Conservation (phyloP, 139 green algal species). For the Nannochloris sp. region DNA sequence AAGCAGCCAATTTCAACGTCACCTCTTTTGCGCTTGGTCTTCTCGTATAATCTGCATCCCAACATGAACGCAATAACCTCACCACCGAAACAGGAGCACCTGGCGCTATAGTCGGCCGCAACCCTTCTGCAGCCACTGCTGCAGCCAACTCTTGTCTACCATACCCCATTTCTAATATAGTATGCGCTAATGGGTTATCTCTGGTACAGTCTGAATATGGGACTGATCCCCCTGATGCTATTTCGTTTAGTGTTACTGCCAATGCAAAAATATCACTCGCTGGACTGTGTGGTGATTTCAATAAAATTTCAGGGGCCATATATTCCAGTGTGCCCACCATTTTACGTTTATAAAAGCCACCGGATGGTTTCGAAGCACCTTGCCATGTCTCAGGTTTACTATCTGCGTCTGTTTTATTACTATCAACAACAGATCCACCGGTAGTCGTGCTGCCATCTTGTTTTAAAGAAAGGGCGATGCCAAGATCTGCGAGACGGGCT, state of each 20-base stretch:
- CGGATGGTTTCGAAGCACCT: too few species aligned
- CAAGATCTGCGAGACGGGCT: conserved; percentile 48
- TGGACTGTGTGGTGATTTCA: conserved; percentile 12
- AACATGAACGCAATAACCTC: conserved; percentile 52
- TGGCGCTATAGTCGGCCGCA: conserved; percentile 57
- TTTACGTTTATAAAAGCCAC: conserved; percentile 69
- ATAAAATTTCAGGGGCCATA: conserved; percentile 81
- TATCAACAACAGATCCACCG: conserved; percentile 24
- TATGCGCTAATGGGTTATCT: conserved; percentile 82
- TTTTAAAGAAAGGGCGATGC: conserved; percentile 28
- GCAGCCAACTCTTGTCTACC: conserved; percentile 72
- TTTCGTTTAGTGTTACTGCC: conserved; percentile 65
- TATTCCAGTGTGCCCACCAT: conserved; percentile 81
- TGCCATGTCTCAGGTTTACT: background rate
- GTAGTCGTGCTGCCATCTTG: too few species aligned
- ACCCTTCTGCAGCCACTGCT: conserved; percentile 68
- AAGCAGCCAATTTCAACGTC: conserved; percentile 8
- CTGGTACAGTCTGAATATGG: conserved; percentile 73
- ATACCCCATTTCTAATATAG: conserved; percentile 86
- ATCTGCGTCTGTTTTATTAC: background rate
- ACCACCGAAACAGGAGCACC: conserved; percentile 19
- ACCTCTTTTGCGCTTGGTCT: conserved; percentile 45
- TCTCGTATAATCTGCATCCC: conserved; percentile 37
- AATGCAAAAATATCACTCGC: conserved; percentile 76
- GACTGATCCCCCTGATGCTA: conserved; percentile 14